Evolutionary conservation across 306 rosid genomes (phyloP).

Genomic region (Malus domestica): ASM211411v1 NC_041803.1:15568501-15569000

Average conservation of each 20-base stretch:
- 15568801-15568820: too few relatives aligned
- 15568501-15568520: conserved; percentile 9
- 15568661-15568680: not conserved
- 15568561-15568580: not conserved
- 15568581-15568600: not conserved
- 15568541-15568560: conserved; percentile 5
- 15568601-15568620: conserved; percentile 2
- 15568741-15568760: too few relatives aligned
- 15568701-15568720: not conserved
- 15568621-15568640: conserved; percentile 1
- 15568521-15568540: conserved; percentile 7
- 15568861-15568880: too few relatives aligned
- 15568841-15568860: too few relatives aligned
- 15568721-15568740: not conserved
- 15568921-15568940: conserved; percentile 10
- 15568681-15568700: not conserved
- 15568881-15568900: too few relatives aligned
- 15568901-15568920: not conserved
- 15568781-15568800: too few relatives aligned
- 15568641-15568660: not conserved
- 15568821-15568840: too few relatives aligned
- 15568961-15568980: conserved; percentile 71
- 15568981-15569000: conserved; percentile 74
- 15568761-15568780: too few relatives aligned
- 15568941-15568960: conserved; percentile 81